Conservation (phyloP, 2,329 filamentous ascomycete species). For the Claviceps monticola region DNA sequence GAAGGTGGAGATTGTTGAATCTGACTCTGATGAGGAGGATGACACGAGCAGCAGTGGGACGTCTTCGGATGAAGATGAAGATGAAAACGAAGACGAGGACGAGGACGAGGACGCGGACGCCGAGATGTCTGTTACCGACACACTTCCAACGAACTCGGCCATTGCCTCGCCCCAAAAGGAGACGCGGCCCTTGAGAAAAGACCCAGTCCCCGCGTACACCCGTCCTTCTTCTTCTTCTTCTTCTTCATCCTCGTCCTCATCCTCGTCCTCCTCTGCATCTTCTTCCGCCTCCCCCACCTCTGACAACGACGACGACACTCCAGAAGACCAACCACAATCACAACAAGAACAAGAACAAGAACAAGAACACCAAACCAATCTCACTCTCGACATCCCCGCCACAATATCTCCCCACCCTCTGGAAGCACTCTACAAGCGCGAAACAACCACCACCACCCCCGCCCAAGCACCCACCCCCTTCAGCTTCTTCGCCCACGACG, state of each 20-base stretch:
- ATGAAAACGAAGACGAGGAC: slow-evolving; percentile 16
- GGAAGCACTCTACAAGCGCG: slow-evolving; percentile 81
- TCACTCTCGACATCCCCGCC: slow-evolving; percentile 43
- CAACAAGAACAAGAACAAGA: not conserved
- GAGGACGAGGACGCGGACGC: too few relatives aligned
- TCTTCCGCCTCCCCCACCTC: not conserved
- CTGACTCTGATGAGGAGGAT: slow-evolving; percentile 12
- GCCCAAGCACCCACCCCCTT: slow-evolving; percentile 39
- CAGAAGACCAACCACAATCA: not conserved
- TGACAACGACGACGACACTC: not conserved
- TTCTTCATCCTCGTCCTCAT: not conserved
- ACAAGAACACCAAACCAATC: slow-evolving; percentile 18
- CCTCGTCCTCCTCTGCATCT: not conserved
- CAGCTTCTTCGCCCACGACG: slow-evolving; percentile 58
- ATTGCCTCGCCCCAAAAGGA: not conserved
- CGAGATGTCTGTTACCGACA: not conserved
- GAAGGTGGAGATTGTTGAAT: not conserved
- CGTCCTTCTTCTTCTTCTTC: not conserved
- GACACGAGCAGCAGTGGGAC: slow-evolving; percentile 27
- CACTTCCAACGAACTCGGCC: not conserved
- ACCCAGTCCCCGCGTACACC: not conserved
- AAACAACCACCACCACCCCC: slow-evolving; percentile 18
- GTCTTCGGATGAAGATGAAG: slow-evolving; percentile 19
- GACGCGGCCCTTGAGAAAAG: not conserved
- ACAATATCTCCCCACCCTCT: slow-evolving; percentile 56